A percentile compares a stretch with the other conserved stretches of the same genome.
These are phyloP conservation scores for Amaranthus hypochondriacus DNA, from an alignment of 148 eudicot genomes.

Conservation along the genomic window DNA sequence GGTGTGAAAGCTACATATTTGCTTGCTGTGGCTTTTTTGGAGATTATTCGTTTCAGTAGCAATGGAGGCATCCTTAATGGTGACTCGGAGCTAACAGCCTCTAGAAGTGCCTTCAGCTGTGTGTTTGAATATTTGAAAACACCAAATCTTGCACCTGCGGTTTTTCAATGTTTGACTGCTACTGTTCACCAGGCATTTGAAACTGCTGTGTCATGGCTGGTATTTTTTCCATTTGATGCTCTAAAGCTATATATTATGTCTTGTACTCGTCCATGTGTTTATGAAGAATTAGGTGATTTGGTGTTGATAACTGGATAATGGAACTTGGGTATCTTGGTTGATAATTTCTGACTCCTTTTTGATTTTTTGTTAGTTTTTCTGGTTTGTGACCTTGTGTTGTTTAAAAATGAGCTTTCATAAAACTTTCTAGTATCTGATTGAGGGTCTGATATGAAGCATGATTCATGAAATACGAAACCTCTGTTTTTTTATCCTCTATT, in stretches of 20 bases:
- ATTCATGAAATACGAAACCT: not conserved
- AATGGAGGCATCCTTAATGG: constrained; percentile 96
- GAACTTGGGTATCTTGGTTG: not conserved
- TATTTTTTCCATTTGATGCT: constrained; percentile 28
- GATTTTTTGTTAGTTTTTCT: constrained; percentile 3
- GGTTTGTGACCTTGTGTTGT: not conserved
- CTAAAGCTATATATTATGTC: not conserved
- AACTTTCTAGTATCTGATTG: not conserved
- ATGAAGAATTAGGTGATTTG: not conserved
- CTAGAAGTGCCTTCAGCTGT: constrained; percentile 95
- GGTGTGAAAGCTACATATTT: constrained; percentile 99
- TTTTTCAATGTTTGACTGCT: constrained; percentile 90
- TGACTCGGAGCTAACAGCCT: constrained; percentile 50
- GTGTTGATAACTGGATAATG: not conserved
- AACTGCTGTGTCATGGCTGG: constrained; percentile 86
- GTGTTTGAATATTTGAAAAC: constrained; percentile 95
- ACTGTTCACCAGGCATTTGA: constrained; percentile 88
- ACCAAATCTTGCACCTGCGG: constrained; percentile 89
- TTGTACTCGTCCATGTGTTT: constrained; percentile 1
- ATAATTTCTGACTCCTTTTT: no score
- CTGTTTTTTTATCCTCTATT: not conserved
- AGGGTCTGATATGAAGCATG: not conserved
- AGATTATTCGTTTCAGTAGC: constrained; percentile 95
- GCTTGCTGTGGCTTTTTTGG: constrained; percentile 93
- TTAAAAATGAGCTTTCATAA: no score